A percentile compares a stretch with the other conserved stretches of the same genome.
phyloP scores from a whole-genome alignment of 139 green algal species.

The Chlorella ohadii region DNA sequence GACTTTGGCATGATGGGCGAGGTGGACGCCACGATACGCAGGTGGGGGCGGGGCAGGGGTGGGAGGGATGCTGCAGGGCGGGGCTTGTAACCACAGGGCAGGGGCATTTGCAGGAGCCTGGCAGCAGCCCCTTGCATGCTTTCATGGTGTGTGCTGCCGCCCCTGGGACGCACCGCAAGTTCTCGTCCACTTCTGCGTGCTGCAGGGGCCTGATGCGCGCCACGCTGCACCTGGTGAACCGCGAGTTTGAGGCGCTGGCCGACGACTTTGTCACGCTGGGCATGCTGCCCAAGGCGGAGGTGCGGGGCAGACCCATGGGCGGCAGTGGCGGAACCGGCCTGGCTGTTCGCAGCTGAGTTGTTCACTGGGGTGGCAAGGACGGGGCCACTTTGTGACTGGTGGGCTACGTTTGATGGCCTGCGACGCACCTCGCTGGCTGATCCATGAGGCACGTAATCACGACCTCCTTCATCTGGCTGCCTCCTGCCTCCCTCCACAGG shows the following conservation, averaged over 20 bases:
- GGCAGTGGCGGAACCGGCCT: no score
- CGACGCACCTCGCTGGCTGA: no score
- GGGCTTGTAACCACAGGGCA: neutral
- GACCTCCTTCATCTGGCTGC: neutral
- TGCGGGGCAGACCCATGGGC: neutral
- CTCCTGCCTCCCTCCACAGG: constrained; percentile 18
- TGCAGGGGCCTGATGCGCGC: constrained; percentile 71
- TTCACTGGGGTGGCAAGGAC: no score
- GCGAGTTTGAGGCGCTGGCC: constrained; percentile 69
- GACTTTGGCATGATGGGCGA: constrained; percentile 93
- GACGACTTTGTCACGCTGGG: constrained; percentile 87
- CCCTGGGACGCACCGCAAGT: no score
- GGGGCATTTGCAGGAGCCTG: no score
- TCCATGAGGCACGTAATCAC: no score
- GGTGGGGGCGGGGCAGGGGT: neutral
- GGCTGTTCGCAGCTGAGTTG: no score
- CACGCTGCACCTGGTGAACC: constrained; percentile 90
- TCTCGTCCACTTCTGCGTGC: neutral
- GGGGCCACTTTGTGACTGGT: no score
- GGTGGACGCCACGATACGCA: constrained; percentile 60
- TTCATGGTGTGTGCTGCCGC: no score
- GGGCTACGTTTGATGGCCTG: no score
- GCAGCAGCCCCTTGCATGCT: no score
- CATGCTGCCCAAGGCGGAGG: constrained; percentile 70
- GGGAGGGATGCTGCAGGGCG: neutral